Evolutionary conservation across 108 stramenopile genomes (phyloP).

Genomic region (Discostella stelligeroides): DNA sequence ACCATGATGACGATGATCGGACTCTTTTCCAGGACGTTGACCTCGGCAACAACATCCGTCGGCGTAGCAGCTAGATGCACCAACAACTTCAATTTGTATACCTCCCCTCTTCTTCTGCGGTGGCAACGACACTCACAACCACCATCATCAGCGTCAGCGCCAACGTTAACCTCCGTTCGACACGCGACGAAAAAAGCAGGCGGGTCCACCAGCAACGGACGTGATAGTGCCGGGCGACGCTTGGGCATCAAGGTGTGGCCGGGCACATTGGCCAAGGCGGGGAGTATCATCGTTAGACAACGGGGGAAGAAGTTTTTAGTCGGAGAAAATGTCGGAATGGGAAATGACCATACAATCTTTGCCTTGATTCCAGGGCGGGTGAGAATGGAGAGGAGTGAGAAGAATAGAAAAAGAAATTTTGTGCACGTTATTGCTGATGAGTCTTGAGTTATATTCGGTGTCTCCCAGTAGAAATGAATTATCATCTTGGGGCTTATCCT

Average conservation of each 20-base stretch:
- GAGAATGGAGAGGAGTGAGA: constrained; percentile 65
- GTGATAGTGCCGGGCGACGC: constrained; percentile 93
- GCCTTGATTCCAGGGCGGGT: constrained; percentile 83
- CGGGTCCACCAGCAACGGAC: constrained; percentile 93
- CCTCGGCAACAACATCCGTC: not conserved
- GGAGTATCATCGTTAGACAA: constrained; percentile 96
- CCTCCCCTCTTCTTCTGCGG: not conserved
- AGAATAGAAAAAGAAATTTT: constrained; percentile 74
- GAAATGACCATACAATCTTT: constrained; percentile 95
- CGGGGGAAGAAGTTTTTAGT: constrained; percentile 89
- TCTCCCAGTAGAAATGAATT: no score
- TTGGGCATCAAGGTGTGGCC: constrained; percentile 94
- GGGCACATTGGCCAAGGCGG: constrained; percentile 74
- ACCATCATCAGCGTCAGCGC: constrained; percentile 2
- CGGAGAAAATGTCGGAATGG: constrained; percentile 92
- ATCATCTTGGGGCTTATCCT: no score
- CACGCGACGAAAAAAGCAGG: constrained; percentile 96
- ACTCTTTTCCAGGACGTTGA: constrained; percentile 12
- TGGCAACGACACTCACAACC: not conserved
- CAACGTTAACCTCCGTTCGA: constrained; percentile 25
- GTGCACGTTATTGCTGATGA: constrained; percentile 63
- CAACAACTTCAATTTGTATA: no score
- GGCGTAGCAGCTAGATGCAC: constrained; percentile 1
- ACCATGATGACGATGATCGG: constrained; percentile 1
- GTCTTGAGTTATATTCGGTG: no score